Evolutionary conservation across 2,329 filamentous ascomycete species (phyloP).

Genomic region (Xylariaceae sp.): DNA sequence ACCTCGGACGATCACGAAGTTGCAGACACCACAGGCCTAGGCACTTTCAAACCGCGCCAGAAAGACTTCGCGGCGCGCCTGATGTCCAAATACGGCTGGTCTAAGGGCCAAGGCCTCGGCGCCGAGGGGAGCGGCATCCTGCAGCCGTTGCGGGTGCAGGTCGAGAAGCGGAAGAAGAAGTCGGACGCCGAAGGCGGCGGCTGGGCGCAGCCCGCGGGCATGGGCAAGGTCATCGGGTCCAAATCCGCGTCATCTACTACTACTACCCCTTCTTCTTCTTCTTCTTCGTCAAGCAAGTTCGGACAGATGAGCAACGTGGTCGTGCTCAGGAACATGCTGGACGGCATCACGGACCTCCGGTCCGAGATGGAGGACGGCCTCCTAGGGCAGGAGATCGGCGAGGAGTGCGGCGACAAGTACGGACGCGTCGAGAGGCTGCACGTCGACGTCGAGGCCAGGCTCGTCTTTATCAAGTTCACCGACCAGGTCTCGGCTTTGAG

Average conservation of each 20-base stretch:
- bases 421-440: conserved; percentile 76
- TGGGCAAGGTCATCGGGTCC: conserved; percentile 74
- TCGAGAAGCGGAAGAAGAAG: conserved; percentile 79
- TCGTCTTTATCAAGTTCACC: conserved; percentile 92
- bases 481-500: conserved; percentile 77
- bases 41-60: conserved; percentile 69
- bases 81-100: conserved; percentile 93
- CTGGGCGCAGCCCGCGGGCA: conserved; percentile 62
- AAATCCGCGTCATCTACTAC: no score
- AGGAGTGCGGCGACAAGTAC: conserved; percentile 87
- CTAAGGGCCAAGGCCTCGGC: conserved; percentile 79
- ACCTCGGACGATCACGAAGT: conserved; percentile 8
- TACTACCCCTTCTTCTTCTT: no score
- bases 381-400: conserved; percentile 91
- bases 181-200: conserved; percentile 74
- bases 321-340: conserved; percentile 77
- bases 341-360: conserved; percentile 70
- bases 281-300: no score
- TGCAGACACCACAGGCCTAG: conserved; percentile 29
- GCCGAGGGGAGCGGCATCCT: conserved; percentile 77
- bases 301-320: conserved; percentile 77
- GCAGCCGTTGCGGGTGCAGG: conserved; percentile 73
- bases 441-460: conserved; percentile 58
- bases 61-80: conserved; percentile 80
- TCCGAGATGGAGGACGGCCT: conserved; percentile 71